Conservation (phyloP, 2,329 filamentous ascomycete genomes). For the Neospermospora avenae region DNA sequence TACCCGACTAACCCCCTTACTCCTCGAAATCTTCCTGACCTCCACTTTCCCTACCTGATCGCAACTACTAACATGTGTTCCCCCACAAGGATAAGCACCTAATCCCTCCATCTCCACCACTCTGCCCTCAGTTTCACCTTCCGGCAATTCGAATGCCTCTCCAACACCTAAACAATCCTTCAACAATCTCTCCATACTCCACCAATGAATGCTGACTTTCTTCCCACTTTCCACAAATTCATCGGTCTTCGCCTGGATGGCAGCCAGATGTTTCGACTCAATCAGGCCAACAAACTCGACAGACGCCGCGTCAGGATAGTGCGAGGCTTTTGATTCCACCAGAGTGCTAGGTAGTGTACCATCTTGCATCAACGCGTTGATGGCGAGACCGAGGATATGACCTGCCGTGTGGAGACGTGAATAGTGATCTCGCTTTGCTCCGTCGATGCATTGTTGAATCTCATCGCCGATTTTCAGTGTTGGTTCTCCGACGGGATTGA, state of each 20-base stretch:
- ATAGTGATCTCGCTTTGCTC: slow-evolving; percentile 56
- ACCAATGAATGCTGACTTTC: slow-evolving; percentile 64
- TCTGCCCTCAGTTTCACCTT: slow-evolving; percentile 49
- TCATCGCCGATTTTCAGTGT: slow-evolving; percentile 42
- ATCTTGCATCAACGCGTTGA: slow-evolving; percentile 52
- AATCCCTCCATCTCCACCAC: slow-evolving; percentile 67
- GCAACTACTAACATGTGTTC: slow-evolving; percentile 62
- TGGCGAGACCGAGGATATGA: slow-evolving; percentile 66
- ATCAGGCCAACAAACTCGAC: slow-evolving; percentile 69
- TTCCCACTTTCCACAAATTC: slow-evolving; percentile 53
- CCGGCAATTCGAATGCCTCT: slow-evolving; percentile 36
- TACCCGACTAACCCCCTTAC: slow-evolving; percentile 61
- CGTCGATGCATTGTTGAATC: slow-evolving; percentile 57
- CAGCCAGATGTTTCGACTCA: slow-evolving; percentile 57
- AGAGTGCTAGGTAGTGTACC: slow-evolving; percentile 41
- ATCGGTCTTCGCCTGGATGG: slow-evolving; percentile 60
- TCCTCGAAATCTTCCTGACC: slow-evolving; percentile 65
- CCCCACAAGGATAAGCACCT: slow-evolving; percentile 71
- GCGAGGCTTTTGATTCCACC: slow-evolving; percentile 70
- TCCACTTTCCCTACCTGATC: slow-evolving; percentile 59
- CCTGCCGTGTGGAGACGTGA: slow-evolving; percentile 72
- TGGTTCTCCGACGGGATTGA: slow-evolving; percentile 33
- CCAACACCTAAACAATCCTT: slow-evolving; percentile 38
- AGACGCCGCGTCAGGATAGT: slow-evolving; percentile 64
- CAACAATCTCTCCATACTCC: slow-evolving; percentile 60